phyloP scores from a whole-genome alignment of 2,329 filamentous ascomycete genomes.

The Calonectria hongkongensis region DNA sequence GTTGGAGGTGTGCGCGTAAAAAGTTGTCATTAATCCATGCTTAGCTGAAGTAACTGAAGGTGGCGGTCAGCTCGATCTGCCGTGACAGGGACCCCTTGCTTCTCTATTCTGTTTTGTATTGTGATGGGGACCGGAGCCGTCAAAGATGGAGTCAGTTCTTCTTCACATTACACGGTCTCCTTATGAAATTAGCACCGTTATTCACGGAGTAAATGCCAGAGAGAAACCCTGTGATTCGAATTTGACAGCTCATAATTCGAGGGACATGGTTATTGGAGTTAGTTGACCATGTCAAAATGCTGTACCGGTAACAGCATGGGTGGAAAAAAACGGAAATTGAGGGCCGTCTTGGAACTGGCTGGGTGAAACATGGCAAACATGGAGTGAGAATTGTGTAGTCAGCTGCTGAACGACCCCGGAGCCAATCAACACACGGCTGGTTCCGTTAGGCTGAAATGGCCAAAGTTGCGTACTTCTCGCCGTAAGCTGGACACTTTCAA shows the following conservation, averaged over 20 bases:
- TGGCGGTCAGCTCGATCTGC: background rate
- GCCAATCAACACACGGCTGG: background rate
- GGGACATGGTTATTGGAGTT: background rate
- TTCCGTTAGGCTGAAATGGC: background rate
- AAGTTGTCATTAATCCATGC: background rate
- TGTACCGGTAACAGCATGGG: background rate
- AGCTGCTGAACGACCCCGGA: background rate
- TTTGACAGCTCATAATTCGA: too few species aligned
- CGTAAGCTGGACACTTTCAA: background rate
- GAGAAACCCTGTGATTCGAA: too few species aligned
- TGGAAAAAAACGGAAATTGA: background rate
- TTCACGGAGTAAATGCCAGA: background rate
- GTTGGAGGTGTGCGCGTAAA: background rate
- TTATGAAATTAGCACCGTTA: background rate
- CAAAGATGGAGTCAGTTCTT: background rate
- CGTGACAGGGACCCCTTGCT: background rate
- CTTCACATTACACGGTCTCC: background rate
- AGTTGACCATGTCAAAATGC: too few species aligned
- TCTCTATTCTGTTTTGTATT: background rate
- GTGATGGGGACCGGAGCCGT: background rate
- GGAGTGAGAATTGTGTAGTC: background rate
- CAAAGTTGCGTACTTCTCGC: background rate
- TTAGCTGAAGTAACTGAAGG: too few species aligned
- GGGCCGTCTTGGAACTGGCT: background rate
- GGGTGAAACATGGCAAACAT: background rate